A percentile compares a stretch with the other conserved stretches of the same genome.
Conservation (phyloP, 164 flowering plant genomes). For the Stephania japonica region DNA sequence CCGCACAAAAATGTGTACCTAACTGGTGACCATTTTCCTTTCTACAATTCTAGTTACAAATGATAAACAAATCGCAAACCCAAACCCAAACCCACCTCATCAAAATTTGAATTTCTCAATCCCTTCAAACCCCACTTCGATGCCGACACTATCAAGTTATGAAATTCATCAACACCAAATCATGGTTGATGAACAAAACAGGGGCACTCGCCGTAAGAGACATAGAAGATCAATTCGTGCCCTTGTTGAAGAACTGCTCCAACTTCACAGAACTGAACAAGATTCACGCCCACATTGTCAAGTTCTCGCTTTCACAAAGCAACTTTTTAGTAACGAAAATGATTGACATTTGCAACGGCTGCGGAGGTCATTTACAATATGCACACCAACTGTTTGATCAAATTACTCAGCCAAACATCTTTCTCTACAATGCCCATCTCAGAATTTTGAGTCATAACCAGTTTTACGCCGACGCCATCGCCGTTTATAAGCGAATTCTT, state of each 20-base stretch:
- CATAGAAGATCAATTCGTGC: conserved; percentile 47
- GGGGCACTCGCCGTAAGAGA: conserved; percentile 22
- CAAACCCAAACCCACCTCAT: no score
- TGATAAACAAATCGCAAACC: no score
- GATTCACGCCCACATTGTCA: conserved; percentile 50
- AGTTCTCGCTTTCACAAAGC: conserved; percentile 50
- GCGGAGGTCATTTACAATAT: conserved; percentile 29
- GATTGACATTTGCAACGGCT: conserved; percentile 43
- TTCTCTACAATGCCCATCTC: conserved; percentile 56
- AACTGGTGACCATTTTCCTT: no score
- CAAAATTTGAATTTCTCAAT: no score
- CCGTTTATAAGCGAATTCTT: conserved; percentile 42
- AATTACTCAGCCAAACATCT: conserved; percentile 51
- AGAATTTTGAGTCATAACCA: conserved; percentile 43
- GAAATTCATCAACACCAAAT: background rate
- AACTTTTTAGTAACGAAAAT: conserved; percentile 65
- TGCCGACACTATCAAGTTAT: background rate
- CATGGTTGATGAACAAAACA: background rate
- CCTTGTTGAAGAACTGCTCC: conserved; percentile 38
- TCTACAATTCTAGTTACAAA: no score
- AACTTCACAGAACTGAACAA: conserved; percentile 35
- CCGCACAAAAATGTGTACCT: no score
- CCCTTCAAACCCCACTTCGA: background rate
- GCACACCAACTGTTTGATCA: conserved; percentile 43
- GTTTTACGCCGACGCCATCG: conserved; percentile 13